A percentile compares a stretch with the other conserved stretches of the same genome.
Conservation (phyloP, 371 early-diverging fungal species). For the Mucor piriformis region DNA sequence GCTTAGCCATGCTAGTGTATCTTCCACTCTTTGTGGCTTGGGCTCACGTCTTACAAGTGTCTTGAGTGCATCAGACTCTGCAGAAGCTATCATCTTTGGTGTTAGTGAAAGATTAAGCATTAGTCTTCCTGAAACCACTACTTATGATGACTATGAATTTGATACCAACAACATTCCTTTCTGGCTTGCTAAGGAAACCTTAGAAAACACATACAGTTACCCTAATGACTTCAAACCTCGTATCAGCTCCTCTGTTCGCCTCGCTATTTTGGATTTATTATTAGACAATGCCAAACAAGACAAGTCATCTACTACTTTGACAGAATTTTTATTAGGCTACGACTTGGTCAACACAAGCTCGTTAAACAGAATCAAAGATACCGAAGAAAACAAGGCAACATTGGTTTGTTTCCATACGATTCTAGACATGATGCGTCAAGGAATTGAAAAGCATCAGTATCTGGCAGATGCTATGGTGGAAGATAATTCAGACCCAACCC, state of each 20-base stretch:
- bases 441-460: conserved; percentile 23
- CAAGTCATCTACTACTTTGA: conserved; percentile 64
- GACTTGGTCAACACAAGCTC: conserved; percentile 38
- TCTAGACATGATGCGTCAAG: conserved; percentile 65
- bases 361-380: conserved; percentile 43
- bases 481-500: conserved; percentile 15
- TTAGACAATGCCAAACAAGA: conserved; percentile 58
- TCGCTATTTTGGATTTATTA: conserved; percentile 75
- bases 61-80: conserved; percentile 62
- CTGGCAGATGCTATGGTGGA: conserved; percentile 24
- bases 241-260: conserved; percentile 56
- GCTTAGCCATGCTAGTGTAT: neutral
- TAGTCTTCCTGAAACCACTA: conserved; percentile 55
- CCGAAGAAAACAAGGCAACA: conserved; percentile 37
- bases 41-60: conserved; percentile 72
- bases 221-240: conserved; percentile 24
- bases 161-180: conserved; percentile 53
- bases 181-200: conserved; percentile 38
- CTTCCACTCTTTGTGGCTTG: conserved; percentile 28
- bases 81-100: conserved; percentile 73
- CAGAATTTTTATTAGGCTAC: conserved; percentile 89
- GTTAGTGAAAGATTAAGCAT: conserved; percentile 77
- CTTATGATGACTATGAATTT: conserved; percentile 45
- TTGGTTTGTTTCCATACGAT: conserved; percentile 71
- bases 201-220: conserved; percentile 23